A percentile compares a stretch with the other conserved stretches of the same genome.
phyloP scores from a whole-genome alignment of 2,329 filamentous ascomycete species.

The Colletotrichum trifolii region DNA sequence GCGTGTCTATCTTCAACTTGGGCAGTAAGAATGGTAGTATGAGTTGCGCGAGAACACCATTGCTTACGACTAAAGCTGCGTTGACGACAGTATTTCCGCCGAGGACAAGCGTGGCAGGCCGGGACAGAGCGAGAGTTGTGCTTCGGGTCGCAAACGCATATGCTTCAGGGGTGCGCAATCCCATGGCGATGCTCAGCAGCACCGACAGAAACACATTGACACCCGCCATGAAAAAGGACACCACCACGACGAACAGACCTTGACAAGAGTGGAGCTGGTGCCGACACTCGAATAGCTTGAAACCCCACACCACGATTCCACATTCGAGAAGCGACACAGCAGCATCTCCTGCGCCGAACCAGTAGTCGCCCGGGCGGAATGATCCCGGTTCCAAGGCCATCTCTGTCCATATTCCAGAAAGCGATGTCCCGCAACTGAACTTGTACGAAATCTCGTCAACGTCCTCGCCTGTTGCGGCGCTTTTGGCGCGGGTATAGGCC shows the following conservation, averaged over 20 bases:
- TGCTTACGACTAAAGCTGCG: constrained; percentile 62
- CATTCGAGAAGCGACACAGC: constrained; percentile 61
- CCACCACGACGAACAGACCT: constrained; percentile 51
- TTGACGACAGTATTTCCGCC: constrained; percentile 59
- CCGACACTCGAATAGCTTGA: constrained; percentile 64
- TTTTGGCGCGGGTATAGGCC: constrained; percentile 55
- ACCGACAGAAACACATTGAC: constrained; percentile 57
- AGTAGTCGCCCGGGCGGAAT: constrained; percentile 38
- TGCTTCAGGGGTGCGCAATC: constrained; percentile 47
- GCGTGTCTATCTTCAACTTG: constrained; percentile 41
- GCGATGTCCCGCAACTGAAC: constrained; percentile 49
- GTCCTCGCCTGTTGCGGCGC: constrained; percentile 43
- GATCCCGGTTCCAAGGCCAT: constrained; percentile 9
- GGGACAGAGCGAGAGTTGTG: constrained; percentile 61
- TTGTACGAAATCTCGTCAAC: constrained; percentile 44
- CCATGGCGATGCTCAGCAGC: constrained; percentile 49
- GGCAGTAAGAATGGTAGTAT: constrained; percentile 50
- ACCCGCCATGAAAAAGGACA: constrained; percentile 51
- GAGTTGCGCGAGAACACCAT: constrained; percentile 59
- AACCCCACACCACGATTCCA: constrained; percentile 63
- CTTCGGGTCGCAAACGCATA: constrained; percentile 62
- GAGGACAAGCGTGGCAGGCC: constrained; percentile 57
- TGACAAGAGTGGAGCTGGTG: constrained; percentile 56
- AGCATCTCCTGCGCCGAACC: constrained; percentile 59
- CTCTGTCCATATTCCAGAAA: constrained; percentile 50